Conservation (phyloP, 108 stramenopile species). For the Nannochloropsis gaditana region DNA sequence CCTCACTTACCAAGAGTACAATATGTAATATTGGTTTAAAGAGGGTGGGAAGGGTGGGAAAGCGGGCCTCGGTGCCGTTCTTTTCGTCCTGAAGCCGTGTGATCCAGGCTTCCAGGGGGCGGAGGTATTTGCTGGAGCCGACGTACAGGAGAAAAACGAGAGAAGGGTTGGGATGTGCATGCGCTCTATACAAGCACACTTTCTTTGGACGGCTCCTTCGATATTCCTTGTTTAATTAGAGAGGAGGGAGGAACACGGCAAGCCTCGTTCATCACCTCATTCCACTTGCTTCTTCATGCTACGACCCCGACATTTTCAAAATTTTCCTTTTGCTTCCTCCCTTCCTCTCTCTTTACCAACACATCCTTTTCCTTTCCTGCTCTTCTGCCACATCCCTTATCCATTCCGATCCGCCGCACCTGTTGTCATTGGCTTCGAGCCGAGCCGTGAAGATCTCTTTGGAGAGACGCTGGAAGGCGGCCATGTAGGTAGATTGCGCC, state of each 20-base stretch:
- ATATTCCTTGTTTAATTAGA: not conserved
- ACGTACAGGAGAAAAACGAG: too few species aligned
- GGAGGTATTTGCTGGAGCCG: conserved; percentile 62
- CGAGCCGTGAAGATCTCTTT: conserved; percentile 73
- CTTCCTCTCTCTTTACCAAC: not conserved
- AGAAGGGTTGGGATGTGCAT: too few species aligned
- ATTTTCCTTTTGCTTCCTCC: not conserved
- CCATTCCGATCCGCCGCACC: not conserved
- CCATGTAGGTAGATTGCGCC: conserved; percentile 75
- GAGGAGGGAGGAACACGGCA: not conserved
- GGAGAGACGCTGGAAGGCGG: conserved; percentile 73
- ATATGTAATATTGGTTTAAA: conserved; percentile 82
- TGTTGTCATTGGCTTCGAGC: conserved; percentile 78
- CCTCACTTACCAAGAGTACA: conserved; percentile 55
- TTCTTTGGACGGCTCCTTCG: too few species aligned
- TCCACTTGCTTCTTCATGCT: too few species aligned
- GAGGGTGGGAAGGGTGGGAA: conserved; percentile 25
- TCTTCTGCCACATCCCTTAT: too few species aligned
- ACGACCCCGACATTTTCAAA: not conserved
- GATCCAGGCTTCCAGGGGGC: conserved; percentile 69
- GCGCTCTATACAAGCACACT: too few species aligned
- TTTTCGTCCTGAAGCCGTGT: conserved; percentile 56
- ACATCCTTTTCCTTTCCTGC: too few species aligned
- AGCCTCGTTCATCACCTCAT: too few species aligned
- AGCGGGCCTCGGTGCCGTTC: not conserved